Percentiles rank a stretch among this genome's conserved stretches.
These are phyloP conservation scores for Sugiyamaella qingdaonensis DNA, from an alignment of 805 yeast species.

Conservation along the genomic window DNA sequence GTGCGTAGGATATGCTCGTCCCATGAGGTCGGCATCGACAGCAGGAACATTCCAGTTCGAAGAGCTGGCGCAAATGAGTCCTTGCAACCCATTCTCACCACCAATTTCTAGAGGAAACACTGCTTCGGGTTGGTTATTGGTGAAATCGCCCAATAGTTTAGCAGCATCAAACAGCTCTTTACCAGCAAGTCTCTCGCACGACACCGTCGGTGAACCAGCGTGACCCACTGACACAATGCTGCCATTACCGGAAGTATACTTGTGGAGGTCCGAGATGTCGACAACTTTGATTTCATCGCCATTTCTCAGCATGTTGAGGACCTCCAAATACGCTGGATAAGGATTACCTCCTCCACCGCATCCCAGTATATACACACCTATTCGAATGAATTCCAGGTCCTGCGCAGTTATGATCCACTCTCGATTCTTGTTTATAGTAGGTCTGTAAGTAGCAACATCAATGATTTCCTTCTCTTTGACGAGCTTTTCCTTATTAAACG, in stretches of 20 bases:
- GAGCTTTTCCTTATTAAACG: not conserved
- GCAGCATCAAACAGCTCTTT: conserved; percentile 36
- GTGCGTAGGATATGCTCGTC: conserved; percentile 34
- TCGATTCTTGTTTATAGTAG: conserved; percentile 27
- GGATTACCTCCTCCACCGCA: conserved; percentile 54
- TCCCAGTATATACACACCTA: conserved; percentile 48
- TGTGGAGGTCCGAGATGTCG: conserved; percentile 33
- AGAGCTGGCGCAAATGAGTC: conserved; percentile 25
- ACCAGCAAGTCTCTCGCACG: conserved; percentile 39
- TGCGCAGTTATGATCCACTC: conserved; percentile 40
- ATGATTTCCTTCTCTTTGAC: not conserved
- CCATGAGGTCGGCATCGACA: conserved; percentile 34
- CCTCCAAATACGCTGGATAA: conserved; percentile 37
- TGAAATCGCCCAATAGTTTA: conserved; percentile 28
- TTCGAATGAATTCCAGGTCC: conserved; percentile 40
- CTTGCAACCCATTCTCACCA: conserved; percentile 30
- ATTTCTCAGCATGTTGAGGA: conserved; percentile 30
- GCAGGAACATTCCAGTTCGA: conserved; percentile 13
- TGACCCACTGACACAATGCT: conserved; percentile 35
- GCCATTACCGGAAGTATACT: conserved; percentile 22
- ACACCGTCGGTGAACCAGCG: conserved; percentile 48
- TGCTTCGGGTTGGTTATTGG: conserved; percentile 12
- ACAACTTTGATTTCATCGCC: conserved; percentile 38
- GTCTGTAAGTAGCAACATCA: conserved; percentile 19
- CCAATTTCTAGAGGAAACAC: conserved; percentile 30